These are phyloP conservation scores for Geotrichum aggregatum DNA, from an alignment of 1,139 yeast genomes.

Conservation along the genomic window DNA sequence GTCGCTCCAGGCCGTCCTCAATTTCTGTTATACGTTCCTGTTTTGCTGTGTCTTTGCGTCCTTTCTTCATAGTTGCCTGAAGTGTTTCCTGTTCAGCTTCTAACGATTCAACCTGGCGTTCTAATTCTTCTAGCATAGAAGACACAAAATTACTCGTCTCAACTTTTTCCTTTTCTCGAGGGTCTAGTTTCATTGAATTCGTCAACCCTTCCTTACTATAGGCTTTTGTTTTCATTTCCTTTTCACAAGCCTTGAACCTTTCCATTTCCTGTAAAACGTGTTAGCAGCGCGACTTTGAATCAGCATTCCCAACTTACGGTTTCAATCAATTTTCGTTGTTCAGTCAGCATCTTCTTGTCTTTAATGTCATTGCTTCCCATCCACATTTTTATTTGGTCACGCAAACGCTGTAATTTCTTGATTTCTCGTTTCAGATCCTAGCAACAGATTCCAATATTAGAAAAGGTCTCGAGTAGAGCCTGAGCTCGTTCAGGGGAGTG, in stretches of 20 bases:
- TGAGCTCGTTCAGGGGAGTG: not conserved
- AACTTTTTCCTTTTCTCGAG: slow-evolving; percentile 72
- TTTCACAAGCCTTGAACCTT: slow-evolving; percentile 90
- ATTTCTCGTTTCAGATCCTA: slow-evolving; percentile 88
- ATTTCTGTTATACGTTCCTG: slow-evolving; percentile 57
- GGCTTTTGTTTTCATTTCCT: slow-evolving; percentile 91
- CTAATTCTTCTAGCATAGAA: slow-evolving; percentile 74
- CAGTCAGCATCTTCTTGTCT: slow-evolving; percentile 75
- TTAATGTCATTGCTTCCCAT: slow-evolving; percentile 87
- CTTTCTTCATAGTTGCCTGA: slow-evolving; percentile 50
- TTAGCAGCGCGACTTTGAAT: not conserved
- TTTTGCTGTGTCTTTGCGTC: slow-evolving; percentile 55
- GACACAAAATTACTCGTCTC: slow-evolving; percentile 72
- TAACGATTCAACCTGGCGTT: slow-evolving; percentile 71
- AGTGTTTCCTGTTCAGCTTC: slow-evolving; percentile 73
- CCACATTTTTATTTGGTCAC: slow-evolving; percentile 97
- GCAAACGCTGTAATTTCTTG: slow-evolving; percentile 85
- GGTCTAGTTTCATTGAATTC: slow-evolving; percentile 62
- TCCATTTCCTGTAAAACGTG: slow-evolving; percentile 70
- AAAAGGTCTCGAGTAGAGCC: not conserved
- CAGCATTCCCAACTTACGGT: not conserved
- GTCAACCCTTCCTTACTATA: slow-evolving; percentile 92
- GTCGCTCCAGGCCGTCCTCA: slow-evolving; percentile 66
- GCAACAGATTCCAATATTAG: not conserved
- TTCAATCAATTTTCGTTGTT: slow-evolving; percentile 79